Percentiles rank a stretch among this genome's conserved stretches.
These are phyloP conservation scores for Pinus albicaulis DNA, from an alignment of 75 land plant genomes.

Conservation along the genomic window DNA sequence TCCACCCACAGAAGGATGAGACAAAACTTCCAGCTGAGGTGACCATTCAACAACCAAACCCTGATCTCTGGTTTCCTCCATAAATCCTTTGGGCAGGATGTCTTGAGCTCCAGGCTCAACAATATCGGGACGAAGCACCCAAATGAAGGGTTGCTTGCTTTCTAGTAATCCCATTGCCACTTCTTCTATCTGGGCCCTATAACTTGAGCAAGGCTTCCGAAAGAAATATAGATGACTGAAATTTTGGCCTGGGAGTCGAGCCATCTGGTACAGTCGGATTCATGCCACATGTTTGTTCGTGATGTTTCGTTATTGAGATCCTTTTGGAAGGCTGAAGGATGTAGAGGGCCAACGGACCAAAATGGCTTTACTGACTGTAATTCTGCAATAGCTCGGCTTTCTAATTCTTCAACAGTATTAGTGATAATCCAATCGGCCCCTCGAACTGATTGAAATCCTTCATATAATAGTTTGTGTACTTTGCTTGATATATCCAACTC, in stretches of 20 bases:
- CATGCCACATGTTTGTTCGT: constrained; percentile 32
- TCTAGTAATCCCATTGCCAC: constrained; percentile 31
- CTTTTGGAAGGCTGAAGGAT: constrained; percentile 6
- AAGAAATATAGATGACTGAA: constrained; percentile 54
- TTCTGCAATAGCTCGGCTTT: constrained; percentile 20
- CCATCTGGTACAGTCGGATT: constrained; percentile 48
- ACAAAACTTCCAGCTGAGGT: constrained; percentile 33
- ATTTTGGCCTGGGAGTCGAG: constrained; percentile 25
- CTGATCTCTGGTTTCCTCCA: constrained; percentile 16
- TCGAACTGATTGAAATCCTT: constrained; percentile 29
- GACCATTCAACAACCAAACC: constrained; percentile 49
- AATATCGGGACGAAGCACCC: constrained; percentile 51
- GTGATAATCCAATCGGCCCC: constrained; percentile 30
- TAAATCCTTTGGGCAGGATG: constrained; percentile 38
- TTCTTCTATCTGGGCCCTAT: constrained; percentile 23
- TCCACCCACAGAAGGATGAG: constrained; percentile 44
- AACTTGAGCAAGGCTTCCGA: constrained; percentile 47
- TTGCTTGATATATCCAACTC: constrained; percentile 10
- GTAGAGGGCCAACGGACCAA: constrained; percentile 41
- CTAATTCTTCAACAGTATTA: constrained; percentile 37
- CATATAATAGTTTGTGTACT: constrained; percentile 23
- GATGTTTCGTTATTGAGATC: no score
- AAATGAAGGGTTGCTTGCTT: constrained; percentile 36
- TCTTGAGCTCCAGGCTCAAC: constrained; percentile 25
- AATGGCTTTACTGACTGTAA: constrained; percentile 10